These are phyloP conservation scores for Gastrolobium bilobum DNA, from an alignment of 306 rosid genomes.

Conservation along the genomic window DNA sequence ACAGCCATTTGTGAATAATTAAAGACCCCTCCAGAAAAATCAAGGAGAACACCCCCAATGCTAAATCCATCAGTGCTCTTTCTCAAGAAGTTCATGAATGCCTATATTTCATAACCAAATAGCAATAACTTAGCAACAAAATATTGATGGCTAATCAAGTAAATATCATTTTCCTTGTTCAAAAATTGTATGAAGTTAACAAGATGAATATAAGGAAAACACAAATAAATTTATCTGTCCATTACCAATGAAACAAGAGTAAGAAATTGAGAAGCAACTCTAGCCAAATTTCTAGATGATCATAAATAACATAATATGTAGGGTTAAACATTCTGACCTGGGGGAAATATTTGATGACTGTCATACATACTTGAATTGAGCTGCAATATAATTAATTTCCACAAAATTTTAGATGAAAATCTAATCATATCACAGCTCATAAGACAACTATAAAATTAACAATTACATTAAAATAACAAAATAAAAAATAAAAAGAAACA, in stretches of 20 bases:
- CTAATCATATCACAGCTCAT: too few relatives aligned
- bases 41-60: slow-evolving; percentile 74
- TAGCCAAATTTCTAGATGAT: not conserved
- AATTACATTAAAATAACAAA: not conserved
- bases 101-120: slow-evolving; percentile 53
- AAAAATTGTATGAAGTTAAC: not conserved
- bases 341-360: slow-evolving; percentile 86
- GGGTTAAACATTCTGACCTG: slow-evolving; percentile 63
- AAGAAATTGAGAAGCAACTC: not conserved
- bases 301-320: not conserved
- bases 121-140: not conserved
- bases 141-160: not conserved
- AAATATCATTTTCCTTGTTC: not conserved
- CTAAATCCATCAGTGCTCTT: slow-evolving; percentile 92
- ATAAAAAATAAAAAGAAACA: not conserved
- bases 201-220: not conserved
- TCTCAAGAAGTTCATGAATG: slow-evolving; percentile 76
- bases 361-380: too few relatives aligned
- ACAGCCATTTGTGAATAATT: slow-evolving; percentile 79
- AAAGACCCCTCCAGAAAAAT: slow-evolving; percentile 76
- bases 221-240: not conserved
- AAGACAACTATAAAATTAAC: too few relatives aligned
- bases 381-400: too few relatives aligned
- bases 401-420: too few relatives aligned
- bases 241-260: slow-evolving; percentile 1